Base-by-base conservation (phyloP, 768 basidiomycete species). In the Pleurotus djamor region DNA sequence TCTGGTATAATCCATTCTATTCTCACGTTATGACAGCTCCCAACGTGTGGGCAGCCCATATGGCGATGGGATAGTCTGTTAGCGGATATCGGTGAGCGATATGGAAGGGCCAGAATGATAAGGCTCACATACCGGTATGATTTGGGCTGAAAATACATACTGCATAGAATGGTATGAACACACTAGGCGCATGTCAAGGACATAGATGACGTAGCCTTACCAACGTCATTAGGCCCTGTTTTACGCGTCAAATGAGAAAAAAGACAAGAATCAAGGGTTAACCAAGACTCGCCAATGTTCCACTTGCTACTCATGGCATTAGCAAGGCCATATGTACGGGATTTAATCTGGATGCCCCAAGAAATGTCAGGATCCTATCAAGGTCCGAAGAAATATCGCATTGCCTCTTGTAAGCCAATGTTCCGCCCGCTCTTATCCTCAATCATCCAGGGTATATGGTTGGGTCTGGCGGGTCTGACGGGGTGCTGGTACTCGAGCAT, bases 141-240 rank as follows among this genome's bases (percentile, higher is more conserved):
- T 89, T 89, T 10, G 85, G 83, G 62, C 86, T 83, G 69, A 83
- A 83, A 38, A 89, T 64, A 65, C 86, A 84, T 45, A 87, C 87
- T 87, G 48, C 17, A 17, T 28, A 28, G 21, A 28, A 28, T 28
- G 21, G 21, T 28, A 28, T 28, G 21, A 28, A 28, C 21, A 28
- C 21, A 28, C 21, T 28, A 28, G 21, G 21, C 21, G 21, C 21
- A 28, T 28, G 21, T 28, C 21, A 28, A 28, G 21, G 21, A 28
- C 21, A 28, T 28, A 28, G 21, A 28, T 28, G 21, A 28, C 21
- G 21, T 28, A 28, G 21, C 21, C 73, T 5, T 66, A 87, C 85
- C 84, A 35, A 84, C 78, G 60, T 85, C 83, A 52, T 78, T 69
- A 17, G 77, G 74, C 60, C 71, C 85, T 87, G 59, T 2, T 44